Conservation (phyloP, 2,329 filamentous ascomycete genomes). For the Phoma herbarum region DNA sequence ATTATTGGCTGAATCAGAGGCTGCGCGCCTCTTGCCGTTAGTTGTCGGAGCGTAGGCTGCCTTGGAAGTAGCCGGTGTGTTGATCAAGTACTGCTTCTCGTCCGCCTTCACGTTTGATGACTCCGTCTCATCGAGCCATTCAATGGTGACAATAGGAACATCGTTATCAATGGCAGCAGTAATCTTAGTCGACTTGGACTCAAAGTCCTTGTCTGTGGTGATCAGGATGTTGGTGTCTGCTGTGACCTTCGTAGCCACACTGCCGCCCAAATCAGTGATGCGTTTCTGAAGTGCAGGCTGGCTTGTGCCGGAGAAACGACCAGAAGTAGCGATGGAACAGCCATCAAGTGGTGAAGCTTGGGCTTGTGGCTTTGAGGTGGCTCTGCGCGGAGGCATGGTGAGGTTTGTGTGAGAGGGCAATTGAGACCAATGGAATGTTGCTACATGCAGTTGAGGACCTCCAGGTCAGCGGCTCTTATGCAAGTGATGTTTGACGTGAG, state of each 20-base stretch:
- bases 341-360: constrained; percentile 56
- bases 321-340: constrained; percentile 65
- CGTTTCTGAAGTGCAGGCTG: constrained; percentile 61
- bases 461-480: constrained; percentile 18
- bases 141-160: constrained; percentile 65
- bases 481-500: constrained; percentile 4
- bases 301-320: constrained; percentile 64
- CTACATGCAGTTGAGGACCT: constrained; percentile 16
- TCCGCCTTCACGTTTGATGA: constrained; percentile 52
- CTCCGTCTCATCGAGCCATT: constrained; percentile 70
- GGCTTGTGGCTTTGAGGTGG: constrained; percentile 27
- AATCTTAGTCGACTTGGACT: constrained; percentile 62
- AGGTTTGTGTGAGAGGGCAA: constrained; percentile 21
- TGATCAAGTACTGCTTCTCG: constrained; percentile 52
- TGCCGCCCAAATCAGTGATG: constrained; percentile 61
- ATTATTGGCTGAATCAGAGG: constrained; percentile 35
- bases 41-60: constrained; percentile 17
- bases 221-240: constrained; percentile 65
- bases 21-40: constrained; percentile 46
- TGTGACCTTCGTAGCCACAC: constrained; percentile 59
- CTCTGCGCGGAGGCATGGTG: constrained; percentile 36
- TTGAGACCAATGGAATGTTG: constrained; percentile 11
- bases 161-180: constrained; percentile 57
- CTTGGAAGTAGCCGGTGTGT: constrained; percentile 5
- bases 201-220: constrained; percentile 63